Evolutionary conservation across 148 eudicot species (phyloP).

Genomic region (Drosera capensis): DNA sequence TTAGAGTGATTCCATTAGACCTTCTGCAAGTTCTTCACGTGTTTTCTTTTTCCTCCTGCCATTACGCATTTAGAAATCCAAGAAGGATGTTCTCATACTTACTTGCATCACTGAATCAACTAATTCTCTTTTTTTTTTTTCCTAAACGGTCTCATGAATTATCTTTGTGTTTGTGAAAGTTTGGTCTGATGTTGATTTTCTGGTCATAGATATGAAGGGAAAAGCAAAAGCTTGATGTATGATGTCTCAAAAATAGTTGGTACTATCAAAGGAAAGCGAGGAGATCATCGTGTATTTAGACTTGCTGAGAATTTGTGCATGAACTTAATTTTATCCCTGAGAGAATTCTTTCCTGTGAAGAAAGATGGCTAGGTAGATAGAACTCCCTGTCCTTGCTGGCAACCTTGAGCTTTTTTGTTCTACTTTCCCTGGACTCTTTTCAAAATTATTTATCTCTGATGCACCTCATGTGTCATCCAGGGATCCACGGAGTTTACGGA

Average conservation of each 20-base stretch:
- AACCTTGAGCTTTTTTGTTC: slow-evolving; percentile 1
- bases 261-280: slow-evolving; percentile 78
- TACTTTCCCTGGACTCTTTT: neutral
- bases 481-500: slow-evolving; percentile 95
- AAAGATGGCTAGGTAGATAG: slow-evolving; percentile 80
- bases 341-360: slow-evolving; percentile 75
- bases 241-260: slow-evolving; percentile 83
- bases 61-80: neutral
- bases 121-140: neutral
- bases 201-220: slow-evolving; percentile 73
- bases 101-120: too few species aligned
- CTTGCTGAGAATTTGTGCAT: slow-evolving; percentile 94
- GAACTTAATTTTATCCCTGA: slow-evolving; percentile 69
- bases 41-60: too few species aligned
- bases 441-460: neutral
- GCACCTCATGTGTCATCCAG: slow-evolving; percentile 13
- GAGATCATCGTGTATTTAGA: slow-evolving; percentile 88
- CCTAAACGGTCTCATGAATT: neutral
- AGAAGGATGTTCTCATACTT: neutral
- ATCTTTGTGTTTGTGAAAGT: neutral
- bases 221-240: slow-evolving; percentile 80
- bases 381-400: too few species aligned
- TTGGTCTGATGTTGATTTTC: slow-evolving; percentile 4
- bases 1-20: too few species aligned
- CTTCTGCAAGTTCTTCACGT: too few species aligned